These are phyloP conservation scores for Miscanthus sacchariflorus DNA, from an alignment of 202 grass and related monocot species.

Conservation along the genomic window DNA sequence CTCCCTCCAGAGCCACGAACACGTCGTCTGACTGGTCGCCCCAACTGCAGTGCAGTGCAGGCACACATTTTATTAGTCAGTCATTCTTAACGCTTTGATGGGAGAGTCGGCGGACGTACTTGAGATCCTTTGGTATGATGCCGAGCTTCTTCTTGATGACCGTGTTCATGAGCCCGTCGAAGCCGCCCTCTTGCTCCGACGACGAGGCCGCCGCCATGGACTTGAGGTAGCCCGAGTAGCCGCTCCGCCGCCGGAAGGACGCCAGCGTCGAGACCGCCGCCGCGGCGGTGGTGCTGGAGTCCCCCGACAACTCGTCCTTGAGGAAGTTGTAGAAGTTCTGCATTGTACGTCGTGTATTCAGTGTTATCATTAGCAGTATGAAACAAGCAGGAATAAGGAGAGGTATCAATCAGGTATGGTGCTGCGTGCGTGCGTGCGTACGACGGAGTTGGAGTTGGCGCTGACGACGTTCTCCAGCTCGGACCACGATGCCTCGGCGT, in stretches of 20 bases:
- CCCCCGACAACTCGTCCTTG: conserved; percentile 51
- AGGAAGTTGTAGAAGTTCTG: conserved; percentile 96
- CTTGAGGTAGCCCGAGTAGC: conserved; percentile 56
- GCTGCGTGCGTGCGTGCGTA: conserved; percentile 4
- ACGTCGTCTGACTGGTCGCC: conserved; percentile 68
- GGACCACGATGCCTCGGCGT: conserved; percentile 60
- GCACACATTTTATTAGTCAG: not conserved
- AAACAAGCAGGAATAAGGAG: no score
- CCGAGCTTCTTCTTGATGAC: conserved; percentile 78
- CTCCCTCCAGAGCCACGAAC: conserved; percentile 51
- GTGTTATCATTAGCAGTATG: not conserved
- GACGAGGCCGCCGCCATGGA: conserved; percentile 39
- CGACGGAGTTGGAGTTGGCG: conserved; percentile 54
- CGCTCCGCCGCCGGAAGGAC: conserved; percentile 17
- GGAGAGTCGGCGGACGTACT: conserved; percentile 12
- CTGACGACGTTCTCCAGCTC: conserved; percentile 48
- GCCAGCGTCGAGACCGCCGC: conserved; percentile 17
- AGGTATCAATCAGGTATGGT: not conserved
- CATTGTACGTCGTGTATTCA: no score
- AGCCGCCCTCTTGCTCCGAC: conserved; percentile 19
- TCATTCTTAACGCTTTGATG: no score
- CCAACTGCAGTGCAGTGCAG: conserved; percentile 57
- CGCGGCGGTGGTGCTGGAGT: not conserved
- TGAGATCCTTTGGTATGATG: conserved; percentile 72
- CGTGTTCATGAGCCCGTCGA: conserved; percentile 63